These are phyloP conservation scores for Aureobasidium sp. DNA, from an alignment of 2,329 filamentous ascomycete species.

Conservation along the genomic window DNA sequence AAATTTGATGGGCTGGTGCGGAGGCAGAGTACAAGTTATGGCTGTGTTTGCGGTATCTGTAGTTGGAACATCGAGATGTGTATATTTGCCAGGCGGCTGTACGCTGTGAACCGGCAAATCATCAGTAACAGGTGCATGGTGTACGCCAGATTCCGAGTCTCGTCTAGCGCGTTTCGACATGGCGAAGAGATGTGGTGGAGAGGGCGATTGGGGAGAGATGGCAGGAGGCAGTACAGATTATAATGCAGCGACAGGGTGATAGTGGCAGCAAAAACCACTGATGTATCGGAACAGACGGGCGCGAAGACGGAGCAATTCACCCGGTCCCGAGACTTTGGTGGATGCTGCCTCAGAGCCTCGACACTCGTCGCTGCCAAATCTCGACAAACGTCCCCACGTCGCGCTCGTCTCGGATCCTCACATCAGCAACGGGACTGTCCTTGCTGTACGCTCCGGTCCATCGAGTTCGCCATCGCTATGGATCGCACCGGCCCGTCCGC, in stretches of 20 bases:
- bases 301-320: neutral
- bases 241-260: neutral
- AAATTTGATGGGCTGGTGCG: constrained; percentile 67
- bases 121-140: constrained; percentile 17
- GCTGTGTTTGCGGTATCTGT: constrained; percentile 24
- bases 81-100: constrained; percentile 29
- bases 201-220: neutral
- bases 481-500: constrained; percentile 43
- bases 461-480: constrained; percentile 29
- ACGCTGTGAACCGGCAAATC: constrained; percentile 10
- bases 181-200: neutral
- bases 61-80: constrained; percentile 45
- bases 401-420: neutral
- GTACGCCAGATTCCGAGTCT: constrained; percentile 28
- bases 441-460: constrained; percentile 11
- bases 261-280: neutral
- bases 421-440: constrained; percentile 9
- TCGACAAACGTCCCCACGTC: neutral
- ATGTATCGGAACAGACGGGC: neutral
- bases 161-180: constrained; percentile 56
- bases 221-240: neutral
- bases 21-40: constrained; percentile 77
- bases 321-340: neutral
- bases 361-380: neutral
- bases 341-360: neutral